Evolutionary conservation across 2,329 filamentous ascomycete genomes (phyloP), one percentile per base, ranked within the genome.

Genomic region (Phyllosticta citriasiana): DNA sequence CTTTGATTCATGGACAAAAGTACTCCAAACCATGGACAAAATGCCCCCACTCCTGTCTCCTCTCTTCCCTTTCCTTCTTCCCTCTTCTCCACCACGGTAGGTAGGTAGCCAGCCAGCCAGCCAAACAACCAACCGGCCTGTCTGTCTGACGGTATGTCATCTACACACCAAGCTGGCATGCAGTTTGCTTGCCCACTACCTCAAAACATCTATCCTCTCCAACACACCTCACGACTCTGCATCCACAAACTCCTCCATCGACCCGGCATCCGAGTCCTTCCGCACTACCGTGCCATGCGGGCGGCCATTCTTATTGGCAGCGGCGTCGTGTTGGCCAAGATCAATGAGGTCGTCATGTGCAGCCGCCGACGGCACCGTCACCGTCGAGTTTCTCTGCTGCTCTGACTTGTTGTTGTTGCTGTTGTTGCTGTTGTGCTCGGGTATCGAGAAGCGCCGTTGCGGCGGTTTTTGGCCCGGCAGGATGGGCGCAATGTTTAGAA

Each of bases 401-500:
- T 40, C 35, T 12, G 35, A 47, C 40, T n/a, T n/a, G 62, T 35
- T 62, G 62, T 53, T 62, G 56, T 26, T 27, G 26, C 2, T 27
- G 26, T 27, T 30, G 27, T 67, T 57, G 61, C 65, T 70, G 54
- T 67, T 70, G 76, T 63, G 82, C 78, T 63, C 85, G 82, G 62
- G 88, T 84, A 65, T 81, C 71, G 66, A 82, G 82, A 71, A 80
- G 77, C 69, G 67, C 60, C 80, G 75, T 52, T 77, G 75, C 22
- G 50, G 50, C 25, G 78, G 72, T 67, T 82, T 84, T 72, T 96
- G 91, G 33, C 91, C 92, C 50, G 84, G 84, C 26, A 97, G 71
- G 63, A 99, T 88, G 1, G 94, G 91, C 58, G 90, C 88, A 63
- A 97, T 91, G 25, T 88, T 82, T 67, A 95, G 80, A 60, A 97